Evolutionary conservation across 768 basidiomycete species (phyloP), one percentile per base, ranked within the genome.

Genomic region (Rhodosporidiobolus sp.): DNA sequence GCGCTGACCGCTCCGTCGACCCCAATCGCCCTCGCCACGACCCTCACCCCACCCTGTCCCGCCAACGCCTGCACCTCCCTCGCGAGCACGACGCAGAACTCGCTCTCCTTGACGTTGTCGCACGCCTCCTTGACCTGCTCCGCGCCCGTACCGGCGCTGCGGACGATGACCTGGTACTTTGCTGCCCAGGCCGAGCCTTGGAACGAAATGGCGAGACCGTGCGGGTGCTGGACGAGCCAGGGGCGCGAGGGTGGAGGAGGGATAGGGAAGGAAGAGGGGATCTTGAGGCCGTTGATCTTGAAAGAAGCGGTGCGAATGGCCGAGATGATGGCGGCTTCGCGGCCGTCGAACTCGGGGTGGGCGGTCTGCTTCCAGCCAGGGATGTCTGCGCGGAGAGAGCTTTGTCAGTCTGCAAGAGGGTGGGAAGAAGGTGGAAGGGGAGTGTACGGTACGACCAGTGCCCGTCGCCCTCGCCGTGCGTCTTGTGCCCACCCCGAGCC

Each of bases 401-500:
- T 2, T 17, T 5, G 8, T 11, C 14, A 22, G 24, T 17, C 19
- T 10, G 8, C 24, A 17, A 26, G 34, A 24, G 10, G 32, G 2
- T 20, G 63, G 12, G n/a, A 6, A 9, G n/a, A 14, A n/a, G 32
- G 32, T 2, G 17, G 30, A 28, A 30, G 12, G 5, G 32, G 19
- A 20, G 38, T 70, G 28, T 5, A 72, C 74, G 75, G 65, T 76
- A 69, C 5, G 69, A 69, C 72, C 69, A 78, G 50, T 66, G 60
- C 0, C 69, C 70, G 60, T 74, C 50, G 0, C 68, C 77, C 52
- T 78, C 77, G 20, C 75, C 65, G 49, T 78, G 77, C 20, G 74
- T 77, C 58, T 78, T 77, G 79, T 77, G 76, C 1, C 78, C 79
- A 2, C 79, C 79, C 6, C 54, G 14, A 9, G 67, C 56, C 3